phyloP scores from a whole-genome alignment of 1,284 basidiomycete genomes.

The Limonomyces culmigenus region DNA sequence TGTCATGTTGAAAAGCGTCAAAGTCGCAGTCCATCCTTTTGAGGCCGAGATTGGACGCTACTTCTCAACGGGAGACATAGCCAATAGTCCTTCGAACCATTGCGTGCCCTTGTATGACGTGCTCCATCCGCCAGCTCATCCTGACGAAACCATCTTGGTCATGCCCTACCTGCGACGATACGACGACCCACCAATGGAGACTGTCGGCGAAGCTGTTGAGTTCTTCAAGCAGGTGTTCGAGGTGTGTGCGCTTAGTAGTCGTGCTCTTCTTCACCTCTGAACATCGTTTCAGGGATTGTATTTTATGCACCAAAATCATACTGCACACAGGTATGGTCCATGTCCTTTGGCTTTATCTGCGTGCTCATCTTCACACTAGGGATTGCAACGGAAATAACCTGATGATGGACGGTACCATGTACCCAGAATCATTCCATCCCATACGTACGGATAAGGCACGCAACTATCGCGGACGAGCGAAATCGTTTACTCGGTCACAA shows the following conservation, averaged over 20 bases:
- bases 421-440: too few species aligned
- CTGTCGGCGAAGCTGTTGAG: constrained; percentile 6
- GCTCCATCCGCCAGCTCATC: constrained; percentile 4
- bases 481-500: too few species aligned
- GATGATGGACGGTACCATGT: too few species aligned
- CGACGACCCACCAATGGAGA: constrained; percentile 4
- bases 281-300: constrained; percentile 13
- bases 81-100: constrained; percentile 6
- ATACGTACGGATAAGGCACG: too few species aligned
- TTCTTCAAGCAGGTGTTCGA: constrained; percentile 13
- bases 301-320: constrained; percentile 17
- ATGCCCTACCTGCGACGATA: constrained; percentile 6
- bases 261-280: background rate
- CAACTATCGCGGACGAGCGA: too few species aligned
- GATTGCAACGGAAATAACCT: too few species aligned
- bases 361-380: too few species aligned
- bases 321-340: constrained; percentile 17
- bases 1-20: constrained; percentile 5
- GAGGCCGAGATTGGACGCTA: constrained; percentile 5
- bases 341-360: background rate
- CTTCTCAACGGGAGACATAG: constrained; percentile 3
- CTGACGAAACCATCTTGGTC: constrained; percentile 5
- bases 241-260: constrained; percentile 8
- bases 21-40: background rate
- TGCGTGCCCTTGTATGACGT: constrained; percentile 7